Base-by-base conservation (phyloP, 73 alveolate species). In the Blepharisma stoltei region DNA sequence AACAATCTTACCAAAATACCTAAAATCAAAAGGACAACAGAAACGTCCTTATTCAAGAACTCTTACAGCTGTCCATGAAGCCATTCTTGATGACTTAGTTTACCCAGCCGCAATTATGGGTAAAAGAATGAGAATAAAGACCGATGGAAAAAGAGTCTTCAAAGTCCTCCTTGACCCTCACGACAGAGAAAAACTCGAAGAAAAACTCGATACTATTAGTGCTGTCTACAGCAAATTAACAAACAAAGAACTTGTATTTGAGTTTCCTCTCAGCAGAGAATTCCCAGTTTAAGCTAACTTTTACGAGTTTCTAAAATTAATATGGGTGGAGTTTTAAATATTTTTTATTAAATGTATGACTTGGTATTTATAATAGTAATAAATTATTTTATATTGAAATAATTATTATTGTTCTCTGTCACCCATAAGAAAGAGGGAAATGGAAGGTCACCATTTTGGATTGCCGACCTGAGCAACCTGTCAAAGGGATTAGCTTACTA, bases 221-320 rank as follows among this genome's bases (percentile, higher is more conserved):
- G 92, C 88, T 48, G 89, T 88, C 84, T 92, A 92, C 83, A 78
- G 84, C 82, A 92, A 83, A 89, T 81, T 92, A 73, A 92, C 96
- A 83, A 88, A 88, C 90, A 89, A 90, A 84, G 93, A 89, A 87
- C 92, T 88, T 69, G 75, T 76, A 78, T 82, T 92, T 88, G 81
- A 76, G 81, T 89, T 86, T 86, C 78, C 78, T 37, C 78, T 7
- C 7, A 68, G 25, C 25, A 9, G 78, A 68, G 78, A 68, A 6
- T 68, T 68, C 73, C 78, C 75, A 68, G 78, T 68, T 43, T 68
- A 68, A 68, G 71, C n/a, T n/a, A n/a, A n/a, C n/a, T n/a, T n/a
- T n/a, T n/a, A n/a, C n/a, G n/a, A n/a, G n/a, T n/a, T n/a, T n/a
- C n/a, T n/a, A n/a, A n/a, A n/a, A n/a, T n/a, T n/a, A n/a, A n/a